phyloP scores from a whole-genome alignment of 2,329 filamentous ascomycete genomes.

The Cryphonectria parasitica region DNA sequence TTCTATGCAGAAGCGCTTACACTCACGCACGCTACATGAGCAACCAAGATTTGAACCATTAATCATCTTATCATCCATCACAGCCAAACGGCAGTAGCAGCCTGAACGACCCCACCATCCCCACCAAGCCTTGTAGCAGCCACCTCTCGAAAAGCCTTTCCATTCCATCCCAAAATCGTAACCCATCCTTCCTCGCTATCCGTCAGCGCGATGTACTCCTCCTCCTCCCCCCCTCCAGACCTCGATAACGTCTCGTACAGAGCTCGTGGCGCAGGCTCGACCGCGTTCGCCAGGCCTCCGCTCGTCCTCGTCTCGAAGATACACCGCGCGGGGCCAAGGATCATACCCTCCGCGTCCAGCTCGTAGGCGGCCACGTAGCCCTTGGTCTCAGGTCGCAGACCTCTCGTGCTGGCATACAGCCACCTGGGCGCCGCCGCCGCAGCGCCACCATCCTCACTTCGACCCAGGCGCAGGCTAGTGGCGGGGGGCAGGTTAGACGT shows the following conservation, averaged over 20 bases:
- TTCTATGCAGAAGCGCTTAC: conserved; percentile 35
- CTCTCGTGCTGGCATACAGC: conserved; percentile 31
- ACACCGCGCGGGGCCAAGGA: conserved; percentile 23
- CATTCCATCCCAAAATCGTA: conserved; percentile 28
- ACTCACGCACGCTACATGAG: neutral
- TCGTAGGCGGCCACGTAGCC: conserved; percentile 31
- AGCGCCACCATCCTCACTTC: neutral
- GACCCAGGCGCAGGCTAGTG: neutral
- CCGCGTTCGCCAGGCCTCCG: conserved; percentile 31
- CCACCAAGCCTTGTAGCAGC: conserved; percentile 17
- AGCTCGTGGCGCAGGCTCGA: conserved; percentile 31
- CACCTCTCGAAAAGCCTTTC: conserved; percentile 31
- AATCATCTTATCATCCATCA: conserved; percentile 38
- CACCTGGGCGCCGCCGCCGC: conserved; percentile 21
- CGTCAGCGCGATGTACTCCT: conserved; percentile 31
- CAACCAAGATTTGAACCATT: neutral
- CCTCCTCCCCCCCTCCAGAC: neutral
- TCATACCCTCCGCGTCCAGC: conserved; percentile 23
- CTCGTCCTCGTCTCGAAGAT: conserved; percentile 32
- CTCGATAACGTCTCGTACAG: conserved; percentile 1
- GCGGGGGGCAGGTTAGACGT: conserved; percentile 18
- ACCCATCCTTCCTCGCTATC: conserved; percentile 29
- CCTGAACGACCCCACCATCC: conserved; percentile 18
- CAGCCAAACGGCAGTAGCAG: conserved; percentile 36
- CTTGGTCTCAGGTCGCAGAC: conserved; percentile 25